Evolutionary conservation across 2,329 filamentous ascomycete species (phyloP), one percentile per base, ranked within the genome.

Genomic region (Aspergillus luchuensis): DNA sequence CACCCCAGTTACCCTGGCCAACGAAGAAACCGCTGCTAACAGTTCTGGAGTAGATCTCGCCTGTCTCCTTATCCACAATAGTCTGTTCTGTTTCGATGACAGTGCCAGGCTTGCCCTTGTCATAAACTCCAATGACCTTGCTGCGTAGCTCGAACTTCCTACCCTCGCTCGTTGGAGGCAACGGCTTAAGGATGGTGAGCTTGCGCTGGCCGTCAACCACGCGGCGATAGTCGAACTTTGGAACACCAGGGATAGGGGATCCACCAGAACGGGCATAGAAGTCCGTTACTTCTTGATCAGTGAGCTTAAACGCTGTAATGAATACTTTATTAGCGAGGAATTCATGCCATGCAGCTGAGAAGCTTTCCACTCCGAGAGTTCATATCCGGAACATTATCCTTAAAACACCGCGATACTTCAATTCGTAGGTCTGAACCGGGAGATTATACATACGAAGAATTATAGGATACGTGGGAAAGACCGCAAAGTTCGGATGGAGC

Each of bases 391-490:
- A 36, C 33, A 15, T 36, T 5, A 36, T 11, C 5, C 33, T 36
- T 5, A 5, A 5, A 13, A 13, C 11, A 36, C 11, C 11, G 25
- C 25, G 25, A 28, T 28, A 36, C 33, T 36, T 13, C 33, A 36
- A 11, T 13, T 15, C 33, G 10, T 36, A 36, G 33, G 30, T 4
- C 13, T 33, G 4, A 5, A 11, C 11, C 3, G 10, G 33, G 15
- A 30, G 8, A 30, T n/a, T 17, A 28, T 17, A 74, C 86, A 71
- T 80, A 90, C 88, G 87, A 47, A 96, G 87, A 71, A 95, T 86
- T 66, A 94, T 84, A 19, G 91, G 87, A 76, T 96, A 96, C 47
- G 92, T 96, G 17, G 93, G 93, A 78, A 97, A 97, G 69, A 91
- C 90, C 63, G 89, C 79, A 76, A 97, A 97, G 60, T 90, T 84